Conservation (phyloP, 2,329 filamentous ascomycete genomes). For the Nemania sp. region DNA sequence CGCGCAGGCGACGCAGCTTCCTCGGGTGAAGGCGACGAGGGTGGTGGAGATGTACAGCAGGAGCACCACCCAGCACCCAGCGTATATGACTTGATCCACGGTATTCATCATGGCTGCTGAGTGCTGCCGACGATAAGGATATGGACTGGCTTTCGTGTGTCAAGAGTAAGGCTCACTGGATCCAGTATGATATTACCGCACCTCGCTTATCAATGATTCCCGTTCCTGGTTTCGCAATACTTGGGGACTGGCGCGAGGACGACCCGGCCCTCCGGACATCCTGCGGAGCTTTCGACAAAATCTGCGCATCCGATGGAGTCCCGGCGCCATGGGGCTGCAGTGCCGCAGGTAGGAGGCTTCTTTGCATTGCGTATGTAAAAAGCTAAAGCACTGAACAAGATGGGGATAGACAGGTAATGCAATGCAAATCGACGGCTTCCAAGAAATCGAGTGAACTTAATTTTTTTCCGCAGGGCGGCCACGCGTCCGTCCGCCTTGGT, state of each 20-base stretch:
- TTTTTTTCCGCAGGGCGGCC: background rate
- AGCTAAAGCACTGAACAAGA: background rate
- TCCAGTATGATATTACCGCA: background rate
- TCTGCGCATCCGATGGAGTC: background rate
- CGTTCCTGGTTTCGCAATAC: background rate
- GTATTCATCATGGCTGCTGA: background rate
- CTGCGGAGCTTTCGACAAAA: background rate
- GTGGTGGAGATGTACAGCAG: slow-evolving; percentile 30
- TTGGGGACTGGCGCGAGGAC: background rate
- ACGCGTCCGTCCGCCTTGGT: too few species aligned
- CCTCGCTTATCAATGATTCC: background rate
- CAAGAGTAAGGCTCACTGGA: background rate
- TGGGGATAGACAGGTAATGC: background rate
- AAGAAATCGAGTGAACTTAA: background rate
- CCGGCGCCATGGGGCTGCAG: background rate
- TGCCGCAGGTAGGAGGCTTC: background rate
- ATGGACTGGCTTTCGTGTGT: background rate
- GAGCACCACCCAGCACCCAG: slow-evolving; percentile 30
- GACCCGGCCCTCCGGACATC: background rate
- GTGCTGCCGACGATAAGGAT: background rate
- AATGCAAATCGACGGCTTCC: background rate
- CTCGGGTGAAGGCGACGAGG: slow-evolving; percentile 25
- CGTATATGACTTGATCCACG: slow-evolving; percentile 30
- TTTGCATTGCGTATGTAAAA: background rate
- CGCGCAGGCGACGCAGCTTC: slow-evolving; percentile 26